phyloP scores from a whole-genome alignment of 1,284 basidiomycete species.

The Serendipita sp. region DNA sequence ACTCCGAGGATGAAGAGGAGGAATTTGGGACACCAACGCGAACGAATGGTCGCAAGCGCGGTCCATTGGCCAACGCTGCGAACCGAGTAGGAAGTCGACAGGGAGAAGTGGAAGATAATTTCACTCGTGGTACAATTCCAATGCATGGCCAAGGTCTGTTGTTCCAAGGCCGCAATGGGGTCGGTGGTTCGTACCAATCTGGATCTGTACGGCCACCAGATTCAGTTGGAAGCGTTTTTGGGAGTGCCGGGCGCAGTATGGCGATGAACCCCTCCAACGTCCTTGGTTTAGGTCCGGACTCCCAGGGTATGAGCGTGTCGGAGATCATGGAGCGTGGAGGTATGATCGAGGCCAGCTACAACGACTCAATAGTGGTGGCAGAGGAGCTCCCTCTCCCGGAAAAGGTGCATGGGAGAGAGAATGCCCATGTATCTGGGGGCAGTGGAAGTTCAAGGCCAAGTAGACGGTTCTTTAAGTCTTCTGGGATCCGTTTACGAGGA shows the following conservation, averaged over 20 bases:
- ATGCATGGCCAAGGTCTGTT: not conserved
- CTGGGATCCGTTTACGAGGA: not conserved
- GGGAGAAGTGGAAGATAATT: not conserved
- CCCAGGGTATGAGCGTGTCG: not conserved
- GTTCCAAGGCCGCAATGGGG: not conserved
- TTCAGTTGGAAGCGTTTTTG: slow-evolving; percentile 1
- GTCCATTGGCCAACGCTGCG: not conserved
- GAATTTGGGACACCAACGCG: not conserved
- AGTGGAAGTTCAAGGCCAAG: not conserved
- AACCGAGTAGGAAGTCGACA: not conserved
- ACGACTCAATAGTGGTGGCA: not conserved
- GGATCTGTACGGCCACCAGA: not conserved
- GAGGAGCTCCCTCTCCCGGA: not conserved
- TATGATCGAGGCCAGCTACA: not conserved
- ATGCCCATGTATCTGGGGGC: no score
- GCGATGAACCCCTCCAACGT: not conserved
- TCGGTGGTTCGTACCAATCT: not conserved
- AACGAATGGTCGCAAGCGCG: not conserved
- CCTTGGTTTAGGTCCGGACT: not conserved
- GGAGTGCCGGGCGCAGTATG: not conserved
- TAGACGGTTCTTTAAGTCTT: not conserved
- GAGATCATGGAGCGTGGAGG: not conserved
- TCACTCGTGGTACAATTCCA: not conserved
- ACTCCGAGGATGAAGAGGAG: not conserved
- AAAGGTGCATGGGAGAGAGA: not conserved